phyloP scores from a whole-genome alignment of 495 filamentous ascomycete genomes.

The Talaromyces liani region DNA sequence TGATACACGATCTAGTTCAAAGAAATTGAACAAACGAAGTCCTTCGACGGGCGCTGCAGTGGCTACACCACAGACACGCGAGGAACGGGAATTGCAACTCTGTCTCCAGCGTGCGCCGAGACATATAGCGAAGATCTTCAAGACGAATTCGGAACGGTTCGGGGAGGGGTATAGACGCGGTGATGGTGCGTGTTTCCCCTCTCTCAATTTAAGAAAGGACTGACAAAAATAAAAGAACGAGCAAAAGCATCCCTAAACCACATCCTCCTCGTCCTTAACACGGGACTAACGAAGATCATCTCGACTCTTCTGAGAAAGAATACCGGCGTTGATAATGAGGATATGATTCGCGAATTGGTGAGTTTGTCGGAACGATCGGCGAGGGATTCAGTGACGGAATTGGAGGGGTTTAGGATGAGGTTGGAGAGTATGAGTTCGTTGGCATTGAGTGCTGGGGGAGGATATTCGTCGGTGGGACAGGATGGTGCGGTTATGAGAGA shows the following conservation, averaged over 20 bases:
- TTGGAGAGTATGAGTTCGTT: constrained; percentile 5
- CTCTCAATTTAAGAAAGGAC: not conserved
- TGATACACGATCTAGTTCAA: not conserved
- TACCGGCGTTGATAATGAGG: not conserved
- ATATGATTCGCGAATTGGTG: not conserved
- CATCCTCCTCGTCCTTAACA: constrained; percentile 2
- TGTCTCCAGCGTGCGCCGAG: not conserved
- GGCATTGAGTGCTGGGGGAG: not conserved
- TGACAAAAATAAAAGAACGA: not conserved
- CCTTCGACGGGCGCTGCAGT: not conserved
- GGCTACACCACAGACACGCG: not conserved
- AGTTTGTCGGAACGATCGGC: not conserved
- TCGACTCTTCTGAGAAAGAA: not conserved
- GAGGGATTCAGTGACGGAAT: not conserved
- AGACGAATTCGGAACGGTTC: not conserved
- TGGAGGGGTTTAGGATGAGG: not conserved
- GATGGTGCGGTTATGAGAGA: not conserved
- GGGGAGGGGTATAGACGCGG: constrained; percentile 1
- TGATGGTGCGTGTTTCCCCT: not conserved
- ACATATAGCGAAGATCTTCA: not conserved
- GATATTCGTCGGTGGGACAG: not conserved
- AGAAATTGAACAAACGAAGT: not conserved
- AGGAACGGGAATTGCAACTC: not conserved
- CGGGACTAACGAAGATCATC: not conserved
- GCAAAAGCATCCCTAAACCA: constrained; percentile 2